These are phyloP conservation scores for Saccharomyces hybrid DNA, from an alignment of 1,139 yeast species.

Conservation along the genomic window DNA sequence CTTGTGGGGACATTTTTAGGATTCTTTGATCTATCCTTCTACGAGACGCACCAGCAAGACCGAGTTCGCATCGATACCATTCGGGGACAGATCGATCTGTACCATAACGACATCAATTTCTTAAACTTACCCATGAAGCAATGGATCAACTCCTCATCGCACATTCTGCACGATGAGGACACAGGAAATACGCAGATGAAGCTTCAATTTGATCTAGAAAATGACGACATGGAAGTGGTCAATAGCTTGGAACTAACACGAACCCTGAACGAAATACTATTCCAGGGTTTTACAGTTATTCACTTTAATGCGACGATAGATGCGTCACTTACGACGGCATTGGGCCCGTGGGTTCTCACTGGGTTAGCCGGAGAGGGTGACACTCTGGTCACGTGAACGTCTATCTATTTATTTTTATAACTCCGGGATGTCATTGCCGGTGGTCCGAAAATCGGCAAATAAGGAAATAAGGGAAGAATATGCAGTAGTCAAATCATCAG, in stretches of 20 bases:
- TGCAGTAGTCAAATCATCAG: not conserved
- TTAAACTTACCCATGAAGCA: constrained; percentile 32
- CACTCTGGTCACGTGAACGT: not conserved
- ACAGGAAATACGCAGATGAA: constrained; percentile 15
- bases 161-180: constrained; percentile 18
- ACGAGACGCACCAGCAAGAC: constrained; percentile 13
- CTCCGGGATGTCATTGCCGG: not conserved
- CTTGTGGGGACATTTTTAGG: constrained; percentile 26
- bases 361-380: not conserved
- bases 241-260: constrained; percentile 31
- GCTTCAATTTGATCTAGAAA: constrained; percentile 28
- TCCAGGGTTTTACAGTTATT: constrained; percentile 30
- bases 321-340: not conserved
- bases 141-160: constrained; percentile 35
- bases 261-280: constrained; percentile 33
- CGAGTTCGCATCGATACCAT: constrained; percentile 10
- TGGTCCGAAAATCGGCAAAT: not conserved
- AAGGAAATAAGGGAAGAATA: not conserved
- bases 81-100: constrained; percentile 32
- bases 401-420: not conserved
- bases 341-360: not conserved
- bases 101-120: constrained; percentile 31
- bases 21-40: constrained; percentile 26
- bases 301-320: constrained; percentile 17
- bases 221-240: constrained; percentile 31